Evolutionary conservation across 345 rosid species (phyloP), one percentile per base, ranked within the genome.

Genomic region (Rhodamnia argentea): DNA sequence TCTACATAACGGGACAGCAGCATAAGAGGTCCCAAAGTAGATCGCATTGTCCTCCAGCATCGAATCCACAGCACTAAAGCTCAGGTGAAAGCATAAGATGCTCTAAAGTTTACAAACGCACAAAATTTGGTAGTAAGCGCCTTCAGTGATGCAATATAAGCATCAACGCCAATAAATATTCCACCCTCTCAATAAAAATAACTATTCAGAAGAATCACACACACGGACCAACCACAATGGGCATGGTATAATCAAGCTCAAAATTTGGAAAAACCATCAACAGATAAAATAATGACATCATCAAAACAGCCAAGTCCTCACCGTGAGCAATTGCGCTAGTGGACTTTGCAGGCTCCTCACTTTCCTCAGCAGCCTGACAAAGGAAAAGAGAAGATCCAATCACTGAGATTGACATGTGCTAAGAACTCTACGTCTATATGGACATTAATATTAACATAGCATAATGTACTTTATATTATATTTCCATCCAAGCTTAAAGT

Each of bases 341-440:
- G 11, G 89, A 87, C n/a, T 84, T 83, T 55, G 82, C 53, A 82
- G 85, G 85, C 87, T 89, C 90, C 64, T 83, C 87, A 57, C 85
- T 88, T 86, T 83, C 87, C 52, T 87, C 91, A 84, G n/a, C 83
- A 87, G 83, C 94, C 99, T 96, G 91, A 86, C 83, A 88, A 86
- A 84, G 55, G 37, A 84, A 56, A 87, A 87, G 24, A 22, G 40
- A 44, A 85, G 88, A 14, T n/a, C 75, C 24, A 7, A 84, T 56
- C 75, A 37, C 59, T 75, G 86, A 78, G 85, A 85, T 20, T 64
- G 56, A 44, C 4, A 1, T 18, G 24, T 70, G 47, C 81, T 70
- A 9, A 70, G 81, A 37, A 37, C 81, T 70, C 2, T 70, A 37
- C 47, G 37, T 37, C 81, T 70, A 37, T 37, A 37, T 2, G 81